Conservation (phyloP, 768 basidiomycete genomes). For the Suillus subaureus region DNA sequence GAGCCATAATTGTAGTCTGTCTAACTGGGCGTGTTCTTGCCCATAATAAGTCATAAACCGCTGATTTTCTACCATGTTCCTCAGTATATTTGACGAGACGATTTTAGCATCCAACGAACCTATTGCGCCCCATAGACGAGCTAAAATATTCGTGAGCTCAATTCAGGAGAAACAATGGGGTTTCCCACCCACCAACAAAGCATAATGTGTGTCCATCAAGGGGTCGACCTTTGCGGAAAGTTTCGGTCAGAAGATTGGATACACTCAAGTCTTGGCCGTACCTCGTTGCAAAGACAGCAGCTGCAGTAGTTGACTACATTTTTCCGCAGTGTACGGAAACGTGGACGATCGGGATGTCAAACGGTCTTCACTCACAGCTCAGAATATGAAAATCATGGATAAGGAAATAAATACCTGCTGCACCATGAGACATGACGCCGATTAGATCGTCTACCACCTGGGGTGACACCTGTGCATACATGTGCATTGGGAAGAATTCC, state of each 20-base stretch:
- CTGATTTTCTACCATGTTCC: conserved; percentile 41
- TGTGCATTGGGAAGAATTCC: conserved; percentile 64
- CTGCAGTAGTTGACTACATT: conserved; percentile 51
- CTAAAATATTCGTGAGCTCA: conserved; percentile 27
- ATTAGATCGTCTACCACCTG: conserved; percentile 49
- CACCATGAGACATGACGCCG: conserved; percentile 55
- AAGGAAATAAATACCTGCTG: conserved; percentile 42
- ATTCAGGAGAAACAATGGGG: neutral
- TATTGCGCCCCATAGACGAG: conserved; percentile 51
- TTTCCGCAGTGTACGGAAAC: conserved; percentile 53
- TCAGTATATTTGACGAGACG: conserved; percentile 1
- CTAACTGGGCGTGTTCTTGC: conserved; percentile 54
- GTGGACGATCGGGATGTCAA: conserved; percentile 63
- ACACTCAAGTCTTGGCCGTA: conserved; percentile 14
- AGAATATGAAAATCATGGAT: conserved; percentile 14
- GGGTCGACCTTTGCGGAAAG: conserved; percentile 29
- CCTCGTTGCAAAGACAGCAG: conserved; percentile 50
- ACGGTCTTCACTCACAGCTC: conserved; percentile 41
- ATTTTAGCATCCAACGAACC: conserved; percentile 34
- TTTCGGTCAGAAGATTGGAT: neutral
- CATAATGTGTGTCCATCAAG: conserved; percentile 48
- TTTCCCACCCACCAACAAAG: conserved; percentile 40
- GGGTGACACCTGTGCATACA: conserved; percentile 33
- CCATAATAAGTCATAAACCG: conserved; percentile 60
- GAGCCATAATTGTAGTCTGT: conserved; percentile 53